These are phyloP conservation scores for Candida schatavii DNA, from an alignment of 805 yeast genomes.

Conservation along the genomic window DNA sequence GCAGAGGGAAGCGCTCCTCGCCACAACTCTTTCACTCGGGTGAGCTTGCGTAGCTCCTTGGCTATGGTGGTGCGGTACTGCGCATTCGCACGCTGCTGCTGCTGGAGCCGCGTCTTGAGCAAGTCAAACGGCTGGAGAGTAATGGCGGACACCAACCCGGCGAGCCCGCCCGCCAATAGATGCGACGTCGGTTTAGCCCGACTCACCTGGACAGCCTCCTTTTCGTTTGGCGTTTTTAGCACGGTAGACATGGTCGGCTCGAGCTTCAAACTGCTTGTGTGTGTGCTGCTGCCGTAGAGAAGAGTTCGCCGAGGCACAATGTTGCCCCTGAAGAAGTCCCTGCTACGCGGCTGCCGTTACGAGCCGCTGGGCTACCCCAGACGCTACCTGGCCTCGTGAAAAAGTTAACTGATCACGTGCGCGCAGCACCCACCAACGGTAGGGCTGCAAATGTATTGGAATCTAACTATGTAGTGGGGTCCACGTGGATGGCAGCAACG, in stretches of 20 bases:
- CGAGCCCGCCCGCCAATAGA: conserved; percentile 74
- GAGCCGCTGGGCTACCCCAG: too few species aligned
- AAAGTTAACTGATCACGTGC: too few species aligned
- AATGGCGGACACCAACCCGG: conserved; percentile 81
- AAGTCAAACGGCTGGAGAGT: conserved; percentile 86
- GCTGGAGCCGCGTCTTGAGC: conserved; percentile 78
- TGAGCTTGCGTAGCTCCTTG: conserved; percentile 41
- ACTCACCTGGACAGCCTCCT: neutral
- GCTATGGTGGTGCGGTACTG: conserved; percentile 29
- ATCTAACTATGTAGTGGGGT: too few species aligned
- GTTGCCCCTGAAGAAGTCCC: too few species aligned
- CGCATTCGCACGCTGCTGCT: conserved; percentile 24
- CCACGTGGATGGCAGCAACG: too few species aligned
- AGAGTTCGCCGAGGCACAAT: too few species aligned
- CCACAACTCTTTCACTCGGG: conserved; percentile 63
- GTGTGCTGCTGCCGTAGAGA: too few species aligned
- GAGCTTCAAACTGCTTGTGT: too few species aligned
- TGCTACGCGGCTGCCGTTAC: too few species aligned
- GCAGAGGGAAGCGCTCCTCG: conserved; percentile 93
- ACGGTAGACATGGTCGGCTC: neutral
- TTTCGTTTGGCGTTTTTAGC: neutral
- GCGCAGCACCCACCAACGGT: too few species aligned
- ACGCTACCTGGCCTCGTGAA: too few species aligned
- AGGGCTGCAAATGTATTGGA: too few species aligned
- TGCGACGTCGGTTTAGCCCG: conserved; percentile 40